Evolutionary conservation across 768 basidiomycete genomes (phyloP).

Genomic region (Auriscalpium vulgare): DNA sequence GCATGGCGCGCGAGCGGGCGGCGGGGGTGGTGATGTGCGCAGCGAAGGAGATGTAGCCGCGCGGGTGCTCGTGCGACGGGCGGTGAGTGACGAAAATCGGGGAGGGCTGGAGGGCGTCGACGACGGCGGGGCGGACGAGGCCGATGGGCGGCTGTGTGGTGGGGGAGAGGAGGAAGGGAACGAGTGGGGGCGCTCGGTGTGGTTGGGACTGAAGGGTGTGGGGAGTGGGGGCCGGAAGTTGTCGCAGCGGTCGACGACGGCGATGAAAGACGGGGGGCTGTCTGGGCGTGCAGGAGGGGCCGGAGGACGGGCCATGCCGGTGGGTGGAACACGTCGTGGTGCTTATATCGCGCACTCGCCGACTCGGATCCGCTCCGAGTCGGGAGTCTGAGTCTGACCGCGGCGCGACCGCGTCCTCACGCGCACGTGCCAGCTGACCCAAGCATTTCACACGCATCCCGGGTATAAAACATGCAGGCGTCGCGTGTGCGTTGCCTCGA

Average conservation of each 20-base stretch:
- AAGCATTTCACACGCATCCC: background rate
- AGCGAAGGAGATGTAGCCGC: slow-evolving; percentile 32
- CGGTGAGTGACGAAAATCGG: slow-evolving; percentile 35
- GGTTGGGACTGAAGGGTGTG: slow-evolving; percentile 24
- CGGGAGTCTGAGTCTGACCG: too few relatives aligned
- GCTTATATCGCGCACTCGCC: too few relatives aligned
- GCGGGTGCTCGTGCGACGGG: slow-evolving; percentile 1
- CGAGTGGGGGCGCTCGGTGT: slow-evolving; percentile 21
- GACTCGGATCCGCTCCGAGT: too few relatives aligned
- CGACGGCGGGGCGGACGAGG: slow-evolving; percentile 48
- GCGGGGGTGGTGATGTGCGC: slow-evolving; percentile 43
- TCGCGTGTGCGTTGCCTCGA: slow-evolving; percentile 12
- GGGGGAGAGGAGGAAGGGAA: slow-evolving; percentile 48
- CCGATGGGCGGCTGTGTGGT: slow-evolving; percentile 49
- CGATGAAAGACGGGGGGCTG: slow-evolving; percentile 33
- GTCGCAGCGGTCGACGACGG: slow-evolving; percentile 62
- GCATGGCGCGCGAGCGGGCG: slow-evolving; percentile 55
- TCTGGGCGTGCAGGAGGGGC: background rate
- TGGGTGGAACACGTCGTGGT: too few relatives aligned
- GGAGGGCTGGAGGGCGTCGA: slow-evolving; percentile 40
- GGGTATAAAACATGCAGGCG: background rate
- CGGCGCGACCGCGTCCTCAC: too few relatives aligned
- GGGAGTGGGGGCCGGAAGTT: slow-evolving; percentile 44
- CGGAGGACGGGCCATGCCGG: background rate
- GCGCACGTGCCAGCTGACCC: background rate